Evolutionary conservation across 2,329 filamentous ascomycete species (phyloP), one percentile per base, ranked within the genome.

Genomic region (Pyrenochaeta sp.): DNA sequence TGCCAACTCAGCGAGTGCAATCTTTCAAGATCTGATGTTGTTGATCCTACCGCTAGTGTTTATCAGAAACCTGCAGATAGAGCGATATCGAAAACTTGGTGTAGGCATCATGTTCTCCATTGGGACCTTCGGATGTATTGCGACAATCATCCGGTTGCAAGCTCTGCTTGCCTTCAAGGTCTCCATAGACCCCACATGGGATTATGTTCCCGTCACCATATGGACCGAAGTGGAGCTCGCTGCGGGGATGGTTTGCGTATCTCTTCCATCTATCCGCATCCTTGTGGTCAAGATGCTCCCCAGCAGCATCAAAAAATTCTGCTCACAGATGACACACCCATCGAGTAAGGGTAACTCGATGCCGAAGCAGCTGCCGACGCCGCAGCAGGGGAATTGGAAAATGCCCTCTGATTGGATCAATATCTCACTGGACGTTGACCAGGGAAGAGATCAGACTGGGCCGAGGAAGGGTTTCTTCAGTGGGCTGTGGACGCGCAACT

Each of bases 211-310:
- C 5, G 56, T 68, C 7, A 62, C 60, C 1, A 61, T 71, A 3
- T 73, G 69, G 68, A 72, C 71, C 3, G 68, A 62, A 10, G 50
- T 71, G 2, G 71, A 73, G 42, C 66, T 72, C 10, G 64, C 58
- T 3, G 57, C 67, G 30, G 63, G 64, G 0, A 68, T 69, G 8
- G 51, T 65, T 3, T 72, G 68, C 43, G 64, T 69, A 28, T 72
- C 63, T 2, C 59, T 72, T 2, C 70, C 71, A 1, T 59, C 71
- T 1, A 59, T 70, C 6, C 68, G 71, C 2, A 50, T 72, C 22
- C 56, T 73, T 0, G 9, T 71, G 10, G 48, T 52, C 3, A 59
- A 49, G 22, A 32, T 67, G 2, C 10, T 70, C 4, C 67, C 66
- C 0, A 44, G 27, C 34, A 27, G 45, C 9, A 24, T 66, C 19